These are phyloP conservation scores for Pascua sp. DNA, from an alignment of 1,284 basidiomycete genomes.

Conservation along the genomic window DNA sequence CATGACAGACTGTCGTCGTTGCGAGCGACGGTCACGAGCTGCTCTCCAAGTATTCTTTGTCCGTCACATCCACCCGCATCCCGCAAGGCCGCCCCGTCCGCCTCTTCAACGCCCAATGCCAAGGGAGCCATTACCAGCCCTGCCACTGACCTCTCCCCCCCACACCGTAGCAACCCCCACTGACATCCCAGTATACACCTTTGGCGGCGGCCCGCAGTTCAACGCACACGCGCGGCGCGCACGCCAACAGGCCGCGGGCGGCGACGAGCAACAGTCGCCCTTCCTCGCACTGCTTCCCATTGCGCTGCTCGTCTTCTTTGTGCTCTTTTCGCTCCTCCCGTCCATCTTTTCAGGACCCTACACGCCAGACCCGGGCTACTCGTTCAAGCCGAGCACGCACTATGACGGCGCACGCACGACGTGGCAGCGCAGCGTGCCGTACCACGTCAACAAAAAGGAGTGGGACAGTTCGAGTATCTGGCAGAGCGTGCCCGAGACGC, in stretches of 20 bases:
- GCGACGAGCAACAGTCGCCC: slow-evolving; percentile 57
- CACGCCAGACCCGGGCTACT: slow-evolving; percentile 74
- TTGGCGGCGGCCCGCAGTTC: slow-evolving; percentile 43
- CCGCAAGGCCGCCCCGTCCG: too few species aligned
- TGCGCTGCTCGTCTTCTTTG: slow-evolving; percentile 75
- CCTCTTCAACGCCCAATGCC: too few species aligned
- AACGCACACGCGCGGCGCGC: slow-evolving; percentile 8
- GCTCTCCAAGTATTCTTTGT: too few species aligned
- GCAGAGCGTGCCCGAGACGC: slow-evolving; percentile 60
- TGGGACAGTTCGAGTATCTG: slow-evolving; percentile 69
- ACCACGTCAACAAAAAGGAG: slow-evolving; percentile 79
- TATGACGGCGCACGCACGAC: slow-evolving; percentile 68
- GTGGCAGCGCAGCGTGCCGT: slow-evolving; percentile 64
- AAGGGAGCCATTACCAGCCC: too few species aligned
- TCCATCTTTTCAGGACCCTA: slow-evolving; percentile 63
- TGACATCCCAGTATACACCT: slow-evolving; percentile 40
- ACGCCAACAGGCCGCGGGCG: slow-evolving; percentile 30
- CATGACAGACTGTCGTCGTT: too few species aligned
- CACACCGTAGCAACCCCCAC: too few species aligned
- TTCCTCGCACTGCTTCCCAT: slow-evolving; percentile 82
- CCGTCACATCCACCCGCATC: too few species aligned
- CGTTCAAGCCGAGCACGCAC: slow-evolving; percentile 58
- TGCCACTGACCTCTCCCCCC: too few species aligned
- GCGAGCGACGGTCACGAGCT: too few species aligned
- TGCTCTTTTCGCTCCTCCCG: slow-evolving; percentile 78